phyloP scores from a whole-genome alignment of 306 rosid genomes.

The Vigna nakashimae region DNA sequence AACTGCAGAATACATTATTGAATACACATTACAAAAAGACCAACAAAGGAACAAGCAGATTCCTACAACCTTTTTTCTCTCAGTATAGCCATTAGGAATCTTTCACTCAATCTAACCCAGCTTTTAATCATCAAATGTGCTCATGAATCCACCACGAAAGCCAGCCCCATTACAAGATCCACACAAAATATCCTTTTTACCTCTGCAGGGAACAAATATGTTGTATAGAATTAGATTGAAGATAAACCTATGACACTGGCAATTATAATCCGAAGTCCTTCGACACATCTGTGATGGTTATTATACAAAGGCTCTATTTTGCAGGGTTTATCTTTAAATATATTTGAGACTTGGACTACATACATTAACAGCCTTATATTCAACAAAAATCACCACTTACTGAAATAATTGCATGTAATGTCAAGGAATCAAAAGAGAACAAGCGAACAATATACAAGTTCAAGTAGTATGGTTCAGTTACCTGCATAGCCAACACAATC shows the following conservation, averaged over 20 bases:
- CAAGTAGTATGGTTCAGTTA: constrained; percentile 39
- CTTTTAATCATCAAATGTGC: constrained; percentile 73
- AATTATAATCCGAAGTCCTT: constrained; percentile 13
- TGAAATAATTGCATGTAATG: background rate
- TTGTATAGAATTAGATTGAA: background rate
- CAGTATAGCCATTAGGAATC: constrained; percentile 19
- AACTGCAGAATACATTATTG: constrained; percentile 17
- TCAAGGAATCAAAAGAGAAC: constrained; percentile 24
- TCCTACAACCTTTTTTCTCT: constrained; percentile 36
- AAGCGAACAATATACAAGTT: background rate
- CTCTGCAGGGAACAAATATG: constrained; percentile 65
- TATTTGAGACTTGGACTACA: background rate
- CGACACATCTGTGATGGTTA: background rate
- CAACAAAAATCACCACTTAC: background rate
- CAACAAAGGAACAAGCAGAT: constrained; percentile 37
- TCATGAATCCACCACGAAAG: constrained; percentile 91
- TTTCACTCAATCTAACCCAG: constrained; percentile 32
- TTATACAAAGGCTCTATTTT: background rate
- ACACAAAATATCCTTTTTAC: constrained; percentile 83
- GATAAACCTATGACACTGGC: constrained; percentile 13
- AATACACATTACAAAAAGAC: constrained; percentile 22
- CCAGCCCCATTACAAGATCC: constrained; percentile 98
- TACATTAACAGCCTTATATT: background rate
- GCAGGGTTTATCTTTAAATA: background rate
- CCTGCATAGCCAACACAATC: constrained; percentile 99